Conservation (phyloP, 306 rosid species). For the Vachellia pachyceras region DNA sequence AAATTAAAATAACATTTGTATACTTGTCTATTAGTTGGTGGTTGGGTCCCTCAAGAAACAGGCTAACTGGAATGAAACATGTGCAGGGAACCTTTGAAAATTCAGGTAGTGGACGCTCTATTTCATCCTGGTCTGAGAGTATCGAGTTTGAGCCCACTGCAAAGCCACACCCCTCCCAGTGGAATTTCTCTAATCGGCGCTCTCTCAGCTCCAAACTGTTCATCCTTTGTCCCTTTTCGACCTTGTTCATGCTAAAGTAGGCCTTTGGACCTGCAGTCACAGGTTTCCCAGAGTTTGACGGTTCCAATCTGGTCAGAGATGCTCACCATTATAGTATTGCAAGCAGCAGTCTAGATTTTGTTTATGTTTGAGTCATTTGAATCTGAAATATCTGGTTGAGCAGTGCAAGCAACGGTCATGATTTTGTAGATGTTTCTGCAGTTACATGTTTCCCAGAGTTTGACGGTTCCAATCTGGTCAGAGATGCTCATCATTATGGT, state of each 20-base stretch:
- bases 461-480: constrained; percentile 60
- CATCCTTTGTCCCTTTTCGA: constrained; percentile 71
- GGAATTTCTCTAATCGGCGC: constrained; percentile 54
- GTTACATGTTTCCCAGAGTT: constrained; percentile 55
- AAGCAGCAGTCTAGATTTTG: too few species aligned
- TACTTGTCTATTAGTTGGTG: constrained; percentile 7
- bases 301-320: constrained; percentile 62
- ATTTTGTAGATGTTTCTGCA: too few species aligned
- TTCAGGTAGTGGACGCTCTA: constrained; percentile 58
- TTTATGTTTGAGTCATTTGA: too few species aligned
- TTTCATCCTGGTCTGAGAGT: constrained; percentile 70
- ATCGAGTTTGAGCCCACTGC: constrained; percentile 69
- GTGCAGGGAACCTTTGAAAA: constrained; percentile 76
- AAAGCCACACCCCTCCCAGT: constrained; percentile 62
- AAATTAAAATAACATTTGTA: not conserved
- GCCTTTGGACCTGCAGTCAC: constrained; percentile 52
- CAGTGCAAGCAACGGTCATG: too few species aligned
- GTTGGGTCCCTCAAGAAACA: constrained; percentile 19
- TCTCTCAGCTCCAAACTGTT: constrained; percentile 91
- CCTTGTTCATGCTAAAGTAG: constrained; percentile 52
- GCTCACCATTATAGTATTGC: constrained; percentile 70
- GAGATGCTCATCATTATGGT: constrained; percentile 71
- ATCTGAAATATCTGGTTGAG: too few species aligned
- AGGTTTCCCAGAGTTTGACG: constrained; percentile 60
- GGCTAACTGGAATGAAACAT: constrained; percentile 34